Evolutionary conservation across 306 rosid species (phyloP).

Genomic region (Pyrus bretschneideri): DNA sequence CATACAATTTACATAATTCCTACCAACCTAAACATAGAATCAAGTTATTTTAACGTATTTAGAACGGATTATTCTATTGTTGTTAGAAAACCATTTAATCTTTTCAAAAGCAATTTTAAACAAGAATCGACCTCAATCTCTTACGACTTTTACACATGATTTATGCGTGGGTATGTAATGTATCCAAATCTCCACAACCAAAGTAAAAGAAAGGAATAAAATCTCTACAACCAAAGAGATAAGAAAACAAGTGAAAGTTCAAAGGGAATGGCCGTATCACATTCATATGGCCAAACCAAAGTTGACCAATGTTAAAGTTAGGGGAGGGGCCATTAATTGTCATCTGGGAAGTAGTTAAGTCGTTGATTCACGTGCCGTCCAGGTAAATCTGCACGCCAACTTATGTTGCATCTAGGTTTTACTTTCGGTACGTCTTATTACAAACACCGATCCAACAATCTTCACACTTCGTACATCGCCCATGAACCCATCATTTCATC

Average conservation of each 20-base stretch:
- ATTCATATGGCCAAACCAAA: not conserved
- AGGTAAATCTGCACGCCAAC: slow-evolving; percentile 15
- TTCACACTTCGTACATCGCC: not conserved
- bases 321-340: not conserved
- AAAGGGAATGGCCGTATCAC: not conserved
- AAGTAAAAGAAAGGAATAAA: not conserved
- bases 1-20: no score
- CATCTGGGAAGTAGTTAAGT: not conserved
- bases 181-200: not conserved
- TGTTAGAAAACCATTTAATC: no score
- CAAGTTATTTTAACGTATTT: no score
- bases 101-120: no score
- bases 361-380: slow-evolving; percentile 20
- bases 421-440: not conserved
- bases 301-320: slow-evolving; percentile 4
- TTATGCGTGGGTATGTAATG: not conserved
- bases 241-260: not conserved
- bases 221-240: not conserved
- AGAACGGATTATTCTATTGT: no score
- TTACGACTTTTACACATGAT: not conserved
- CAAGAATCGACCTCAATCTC: no score
- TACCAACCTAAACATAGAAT: not conserved
- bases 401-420: slow-evolving; percentile 1
- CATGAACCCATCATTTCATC: no score
- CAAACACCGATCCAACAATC: not conserved